Base-by-base conservation (phyloP, 345 rosid genomes). In the Lepidium didymum region DNA sequence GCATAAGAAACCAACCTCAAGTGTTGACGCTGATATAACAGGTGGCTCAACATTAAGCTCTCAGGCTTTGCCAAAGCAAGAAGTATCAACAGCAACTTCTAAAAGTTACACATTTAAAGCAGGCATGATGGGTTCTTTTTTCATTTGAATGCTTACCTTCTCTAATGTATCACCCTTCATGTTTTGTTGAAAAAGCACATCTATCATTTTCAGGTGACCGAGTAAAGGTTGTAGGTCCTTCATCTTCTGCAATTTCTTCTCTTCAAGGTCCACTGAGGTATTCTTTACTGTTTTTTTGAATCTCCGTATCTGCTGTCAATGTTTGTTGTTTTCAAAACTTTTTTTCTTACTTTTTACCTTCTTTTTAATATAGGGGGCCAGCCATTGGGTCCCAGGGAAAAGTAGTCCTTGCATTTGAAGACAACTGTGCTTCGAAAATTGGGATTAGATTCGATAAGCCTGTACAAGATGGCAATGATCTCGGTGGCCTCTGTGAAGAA, bases 391-490 rank as follows among this genome's bases (percentile, higher is more conserved):
- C 68, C 81, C 88, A 91, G 70, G 99, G 99, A 52, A 87, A 82
- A 85, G 97, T 95, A 46, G 67, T 89, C 69, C 97, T 91, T 77
- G 80, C 97, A 52, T 90, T 91, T 79, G 96, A 91, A 86, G 93
- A 85, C 69, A 95, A 91, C 67, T 84, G 81, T 66, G 78, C 83
- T 69, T 92, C 97, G 35, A 95, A 95, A 75, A 71, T 95, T 67
- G 97, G 99, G 43, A 90, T 95, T 64, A 91, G 97, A 76, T 95
- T 95, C 70, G 99, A 95, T 81, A 89, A 62, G 72, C 62, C 90
- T 52, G 82, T 95, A 41, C 84, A 80, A 9, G 96, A 89, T 73
- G 99, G 99, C 86, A 91, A 81, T 68, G 88, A 87, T 78, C 96
- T 95, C 60, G 99, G 97, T 64, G 99, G 96, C 47, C 85, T 50